Evolutionary conservation across 202 grass and related monocot genomes (phyloP).

Genomic region (Hordeum pubiflorum): DNA sequence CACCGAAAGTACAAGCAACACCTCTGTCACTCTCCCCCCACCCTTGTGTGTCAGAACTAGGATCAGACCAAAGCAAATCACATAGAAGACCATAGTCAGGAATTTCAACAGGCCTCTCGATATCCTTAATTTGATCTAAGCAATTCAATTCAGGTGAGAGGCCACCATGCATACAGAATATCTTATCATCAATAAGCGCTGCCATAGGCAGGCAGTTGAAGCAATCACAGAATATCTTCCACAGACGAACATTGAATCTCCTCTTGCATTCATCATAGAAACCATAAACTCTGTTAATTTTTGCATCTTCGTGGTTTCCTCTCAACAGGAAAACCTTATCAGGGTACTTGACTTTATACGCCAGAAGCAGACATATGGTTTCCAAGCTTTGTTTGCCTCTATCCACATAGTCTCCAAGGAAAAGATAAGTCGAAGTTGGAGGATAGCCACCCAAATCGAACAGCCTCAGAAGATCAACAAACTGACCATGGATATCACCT

Average conservation of each 20-base stretch:
- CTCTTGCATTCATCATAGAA: slow-evolving; percentile 97
- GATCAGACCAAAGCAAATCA: slow-evolving; percentile 90
- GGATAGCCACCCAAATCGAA: slow-evolving; percentile 87
- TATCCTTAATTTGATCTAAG: slow-evolving; percentile 74
- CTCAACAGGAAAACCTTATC: slow-evolving; percentile 77
- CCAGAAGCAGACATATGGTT: slow-evolving; percentile 80
- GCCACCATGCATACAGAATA: slow-evolving; percentile 90
- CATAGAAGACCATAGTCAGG: slow-evolving; percentile 82
- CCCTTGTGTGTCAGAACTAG: slow-evolving; percentile 53
- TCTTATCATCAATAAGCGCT: slow-evolving; percentile 69
- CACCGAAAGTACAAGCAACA: slow-evolving; percentile 71
- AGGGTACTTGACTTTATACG: slow-evolving; percentile 85
- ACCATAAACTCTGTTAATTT: slow-evolving; percentile 85
- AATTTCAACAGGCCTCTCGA: slow-evolving; percentile 71
- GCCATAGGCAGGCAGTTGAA: slow-evolving; percentile 89
- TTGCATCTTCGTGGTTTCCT: slow-evolving; percentile 91
- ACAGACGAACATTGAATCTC: slow-evolving; percentile 79
- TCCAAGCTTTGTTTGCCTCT: slow-evolving; percentile 90
- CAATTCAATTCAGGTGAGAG: slow-evolving; percentile 75
- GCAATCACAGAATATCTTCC: slow-evolving; percentile 93
- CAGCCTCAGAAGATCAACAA: slow-evolving; percentile 66
- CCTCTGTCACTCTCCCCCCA: slow-evolving; percentile 85
- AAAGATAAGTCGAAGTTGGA: slow-evolving; percentile 76
- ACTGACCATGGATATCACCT: slow-evolving; percentile 94
- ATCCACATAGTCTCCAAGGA: slow-evolving; percentile 92